A percentile compares a stretch with the other conserved stretches of the same genome.
phyloP scores from a whole-genome alignment of 1,284 basidiomycete species.

The Pholiota adiposa region DNA sequence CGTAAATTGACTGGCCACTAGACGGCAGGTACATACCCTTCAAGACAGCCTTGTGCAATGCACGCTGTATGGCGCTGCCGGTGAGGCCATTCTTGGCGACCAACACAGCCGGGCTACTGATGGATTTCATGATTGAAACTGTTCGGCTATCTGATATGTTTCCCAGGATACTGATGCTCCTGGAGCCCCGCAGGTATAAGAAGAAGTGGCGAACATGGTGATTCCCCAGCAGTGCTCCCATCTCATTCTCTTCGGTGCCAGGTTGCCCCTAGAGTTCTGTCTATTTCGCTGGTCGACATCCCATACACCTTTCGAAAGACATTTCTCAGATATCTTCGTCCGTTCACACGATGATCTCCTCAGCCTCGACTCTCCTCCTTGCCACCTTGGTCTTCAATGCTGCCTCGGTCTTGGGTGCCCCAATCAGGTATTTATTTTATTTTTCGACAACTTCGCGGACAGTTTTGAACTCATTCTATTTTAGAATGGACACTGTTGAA shows the following conservation, averaged over 20 bases:
- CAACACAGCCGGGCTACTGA: conserved; percentile 18
- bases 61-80: too few species aligned
- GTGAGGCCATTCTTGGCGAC: neutral
- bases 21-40: too few species aligned
- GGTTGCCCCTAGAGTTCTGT: conserved; percentile 42
- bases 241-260: conserved; percentile 38
- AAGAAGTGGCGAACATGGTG: conserved; percentile 15
- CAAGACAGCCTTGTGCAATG: too few species aligned
- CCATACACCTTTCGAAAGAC: conserved; percentile 29
- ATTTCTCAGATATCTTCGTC: conserved; percentile 27
- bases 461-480: neutral
- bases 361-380: conserved; percentile 35
- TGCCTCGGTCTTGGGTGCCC: conserved; percentile 33
- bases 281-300: conserved; percentile 39
- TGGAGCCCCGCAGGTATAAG: conserved; percentile 24
- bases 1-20: neutral
- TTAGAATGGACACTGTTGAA: conserved; percentile 30
- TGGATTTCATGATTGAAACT: conserved; percentile 20
- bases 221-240: conserved; percentile 43
- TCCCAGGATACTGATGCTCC: conserved; percentile 27
- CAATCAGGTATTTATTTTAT: conserved; percentile 31
- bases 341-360: conserved; percentile 39
- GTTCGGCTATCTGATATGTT: conserved; percentile 19
- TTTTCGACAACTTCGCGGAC: neutral
- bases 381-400: conserved; percentile 38